Base-by-base conservation (phyloP, 2,329 filamentous ascomycete species). In the Sarocladiaceae sp. region DNA sequence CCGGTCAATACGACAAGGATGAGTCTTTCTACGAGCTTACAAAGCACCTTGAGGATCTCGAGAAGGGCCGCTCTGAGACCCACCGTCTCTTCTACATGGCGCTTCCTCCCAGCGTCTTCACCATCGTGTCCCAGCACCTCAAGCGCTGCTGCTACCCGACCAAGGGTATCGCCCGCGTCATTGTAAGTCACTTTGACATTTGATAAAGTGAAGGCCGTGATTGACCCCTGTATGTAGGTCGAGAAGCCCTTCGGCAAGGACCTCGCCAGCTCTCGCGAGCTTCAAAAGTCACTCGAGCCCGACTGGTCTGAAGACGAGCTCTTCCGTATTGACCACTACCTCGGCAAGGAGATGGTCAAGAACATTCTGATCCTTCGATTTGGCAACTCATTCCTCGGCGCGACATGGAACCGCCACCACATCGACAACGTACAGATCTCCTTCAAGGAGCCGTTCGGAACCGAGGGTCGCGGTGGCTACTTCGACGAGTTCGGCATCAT, bases 341-440 rank as follows among this genome's bases (percentile, higher is more conserved):
- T 98, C 39, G 94, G 94, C 59, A 98, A 98, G 78, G 93, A 98
- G 72, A 98, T 98, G 93, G 93, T 98, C 59, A 98, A 98, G 82
- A 98, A 98, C 72, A 94, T 98, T 55, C 78, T 98, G 54, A 96
- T 98, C 56, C 80, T 98, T 54, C 82, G 94, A 63, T 98, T 98
- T 63, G 94, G 93, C 57, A 98, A 98, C 74, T 90, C 95, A 55
- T 98, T 98, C 78, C 87, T 98, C 57, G 90, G 90, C 53, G 91
- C 93, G 33, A 98, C 91, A 48, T 98, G 93, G 93, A 98, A 97
- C 76, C 82, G 93, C 55, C 90, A 96, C 67, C 91, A 97, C 76
- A 98, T 98, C 71, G 93, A 97, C 72, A 98, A 95, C 59, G 85
- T 98, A 41, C 93, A 97, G 73, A 97, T 98, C 63, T 88, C 93